These are phyloP conservation scores for Sarcomyxa edulis DNA, from an alignment of 768 basidiomycete genomes.

Conservation along the genomic window DNA sequence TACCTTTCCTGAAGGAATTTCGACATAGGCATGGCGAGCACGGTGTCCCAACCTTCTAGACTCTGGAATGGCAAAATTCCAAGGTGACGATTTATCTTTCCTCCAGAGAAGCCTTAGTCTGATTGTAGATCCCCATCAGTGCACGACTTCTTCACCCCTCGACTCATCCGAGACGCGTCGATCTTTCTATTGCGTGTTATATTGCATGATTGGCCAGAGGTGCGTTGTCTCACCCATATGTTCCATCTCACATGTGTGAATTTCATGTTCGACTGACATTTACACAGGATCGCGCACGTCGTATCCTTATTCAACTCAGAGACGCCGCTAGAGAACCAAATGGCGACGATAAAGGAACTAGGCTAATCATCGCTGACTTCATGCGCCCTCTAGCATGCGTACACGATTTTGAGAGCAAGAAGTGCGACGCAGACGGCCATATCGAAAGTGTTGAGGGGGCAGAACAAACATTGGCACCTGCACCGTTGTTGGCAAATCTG, in stretches of 20 bases:
- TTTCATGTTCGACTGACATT: too few relatives aligned
- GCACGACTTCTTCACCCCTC: slow-evolving; percentile 74
- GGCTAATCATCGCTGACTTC: slow-evolving; percentile 66
- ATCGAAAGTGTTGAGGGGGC: slow-evolving; percentile 45
- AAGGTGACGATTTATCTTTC: slow-evolving; percentile 30
- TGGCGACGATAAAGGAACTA: slow-evolving; percentile 33
- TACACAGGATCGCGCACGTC: slow-evolving; percentile 42
- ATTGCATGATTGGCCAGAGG: slow-evolving; percentile 77
- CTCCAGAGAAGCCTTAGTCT: background rate
- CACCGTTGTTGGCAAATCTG: slow-evolving; percentile 66
- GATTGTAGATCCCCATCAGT: slow-evolving; percentile 34
- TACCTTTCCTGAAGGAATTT: background rate
- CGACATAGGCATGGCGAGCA: slow-evolving; percentile 47
- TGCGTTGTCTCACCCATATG: too few relatives aligned
- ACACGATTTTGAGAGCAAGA: slow-evolving; percentile 31
- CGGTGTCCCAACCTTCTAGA: slow-evolving; percentile 56
- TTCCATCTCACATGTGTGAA: too few relatives aligned
- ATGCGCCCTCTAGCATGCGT: slow-evolving; percentile 65
- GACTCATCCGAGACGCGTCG: slow-evolving; percentile 46
- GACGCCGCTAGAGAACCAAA: slow-evolving; percentile 33
- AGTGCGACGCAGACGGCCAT: slow-evolving; percentile 2
- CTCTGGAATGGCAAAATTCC: slow-evolving; percentile 46
- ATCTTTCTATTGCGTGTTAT: slow-evolving; percentile 70
- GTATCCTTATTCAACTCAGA: slow-evolving; percentile 38
- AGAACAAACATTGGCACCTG: slow-evolving; percentile 45